Evolutionary conservation across 345 rosid genomes (phyloP), one percentile per base, ranked within the genome.

Genomic region (Boechera divaricarpa): DNA sequence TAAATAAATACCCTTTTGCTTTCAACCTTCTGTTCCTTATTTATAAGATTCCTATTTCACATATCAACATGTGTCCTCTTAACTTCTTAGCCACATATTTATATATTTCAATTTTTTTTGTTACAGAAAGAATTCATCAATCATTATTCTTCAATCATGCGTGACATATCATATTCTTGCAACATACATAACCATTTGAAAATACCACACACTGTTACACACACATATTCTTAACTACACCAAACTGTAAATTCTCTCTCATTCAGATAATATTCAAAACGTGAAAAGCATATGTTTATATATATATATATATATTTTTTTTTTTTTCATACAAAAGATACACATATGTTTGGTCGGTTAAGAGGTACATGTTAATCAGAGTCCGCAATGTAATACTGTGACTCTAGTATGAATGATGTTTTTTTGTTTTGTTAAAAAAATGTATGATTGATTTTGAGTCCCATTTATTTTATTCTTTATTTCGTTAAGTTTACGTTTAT

Each of bases 91-190:
- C 73, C 81, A 78, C 81, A 72, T 78, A 70, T 31, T 52, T 68
- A 54, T 55, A n/a, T 13, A 61, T 55, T 55, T 28, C 29, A 15
- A 3, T 48, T 56, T 71, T 57, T 5, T 57, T 47, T 38, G 54
- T 70, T 29, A 35, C 67, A 48, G 2, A 38, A 21, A 45, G 18
- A 56, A 38, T 15, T 64, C 36, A 6, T 56, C 71, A 77, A 56
- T 77, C 72, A 77, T 71, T 77, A 64, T 77, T 64, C 60, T 64
- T 65, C 72, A 64, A 71, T 77, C 81, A 71, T 77, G 77, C 77
- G 77, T 71, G 72, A 51, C 47, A 55, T 71, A 56, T 71, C 38
- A 48, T 36, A 47, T 26, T 66, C 49, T 57, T 57, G 15, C n/a
- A 56, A 71, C 80, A 70, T 71, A 36, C 29, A 63, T 48, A 48